A percentile compares a stretch with the other conserved stretches of the same genome.
These are phyloP conservation scores for Danielia oregonensis DNA, from an alignment of 805 yeast genomes.

Conservation along the genomic window DNA sequence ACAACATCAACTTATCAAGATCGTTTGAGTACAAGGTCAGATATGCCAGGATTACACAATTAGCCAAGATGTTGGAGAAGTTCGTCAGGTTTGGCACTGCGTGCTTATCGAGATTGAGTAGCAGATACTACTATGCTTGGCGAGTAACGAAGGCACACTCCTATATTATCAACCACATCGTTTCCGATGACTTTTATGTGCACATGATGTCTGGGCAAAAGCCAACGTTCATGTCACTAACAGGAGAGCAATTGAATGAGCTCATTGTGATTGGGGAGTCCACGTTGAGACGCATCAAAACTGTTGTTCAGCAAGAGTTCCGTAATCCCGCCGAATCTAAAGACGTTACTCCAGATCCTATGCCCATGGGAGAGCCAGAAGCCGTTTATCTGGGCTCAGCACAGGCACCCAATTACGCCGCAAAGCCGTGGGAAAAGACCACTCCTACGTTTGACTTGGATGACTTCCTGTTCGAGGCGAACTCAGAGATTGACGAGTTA, in stretches of 20 bases:
- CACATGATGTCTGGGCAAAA: slow-evolving; percentile 1
- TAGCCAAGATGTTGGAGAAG: slow-evolving; percentile 38
- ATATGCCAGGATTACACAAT: slow-evolving; percentile 20
- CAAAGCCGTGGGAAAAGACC: too few species aligned
- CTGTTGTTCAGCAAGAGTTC: neutral
- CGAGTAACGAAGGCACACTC: slow-evolving; percentile 9
- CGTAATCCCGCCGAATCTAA: neutral
- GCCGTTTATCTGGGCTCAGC: neutral
- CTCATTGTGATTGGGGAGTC: slow-evolving; percentile 8
- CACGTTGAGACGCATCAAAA: slow-evolving; percentile 4
- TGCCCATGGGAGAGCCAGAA: neutral
- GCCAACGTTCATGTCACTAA: slow-evolving; percentile 1
- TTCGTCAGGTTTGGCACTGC: slow-evolving; percentile 7
- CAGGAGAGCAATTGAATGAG: slow-evolving; percentile 6
- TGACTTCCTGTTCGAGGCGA: slow-evolving; percentile 2
- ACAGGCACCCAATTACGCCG: neutral
- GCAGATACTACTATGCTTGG: slow-evolving; percentile 16
- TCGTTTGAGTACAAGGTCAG: slow-evolving; percentile 18
- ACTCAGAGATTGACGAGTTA: slow-evolving; percentile 3
- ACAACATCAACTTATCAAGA: slow-evolving; percentile 14
- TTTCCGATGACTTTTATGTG: slow-evolving; percentile 2
- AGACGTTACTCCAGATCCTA: neutral
- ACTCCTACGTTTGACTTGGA: slow-evolving; percentile 6
- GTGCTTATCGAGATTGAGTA: slow-evolving; percentile 11
- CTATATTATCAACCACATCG: slow-evolving; percentile 6